Evolutionary conservation across 805 yeast species (phyloP), one percentile per base, ranked within the genome.

Genomic region (Pichia sporocuriosa): DNA sequence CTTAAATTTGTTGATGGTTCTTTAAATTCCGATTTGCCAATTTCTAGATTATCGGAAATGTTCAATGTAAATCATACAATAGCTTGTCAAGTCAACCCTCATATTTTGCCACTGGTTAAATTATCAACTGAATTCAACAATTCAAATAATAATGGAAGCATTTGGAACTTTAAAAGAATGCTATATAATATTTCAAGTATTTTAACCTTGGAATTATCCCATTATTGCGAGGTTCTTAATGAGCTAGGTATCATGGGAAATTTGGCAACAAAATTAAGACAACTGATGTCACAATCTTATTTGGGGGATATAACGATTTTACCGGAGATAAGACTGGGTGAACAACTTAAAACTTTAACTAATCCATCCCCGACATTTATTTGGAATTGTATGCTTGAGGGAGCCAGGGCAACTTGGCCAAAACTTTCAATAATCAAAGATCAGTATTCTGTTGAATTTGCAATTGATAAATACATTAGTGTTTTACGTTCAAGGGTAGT

Each of bases 71-170:
- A 93, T 58, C 96, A 93, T 60, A 89, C 93, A 47, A 88, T 93
- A 52, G 98, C 97, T 0, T 90, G 95, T 35, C 99, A 93, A 59
- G 98, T 93, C 1, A 93, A 93, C 56, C 95, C 97, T 0, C 98
- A 93, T 58, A 95, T 93, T 13, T 85, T 84, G 3, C 98, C 98
- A 0, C 73, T 90, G 38, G 68, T 93, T 52, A 79, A 79, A 50
- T 65, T 79, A 40, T 78, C 88, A 0, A 70, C 80, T 4, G 75
- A 80, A 17, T 75, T 78, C 57, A 30, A 39, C 9, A 43, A 47
- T 21, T 24, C 20, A 6, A n/a, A 35, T 15, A 39, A 31, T 10
- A 79, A 78, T 17, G 88, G 87, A 11, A 85, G 85, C 7, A 17
- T 37, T 12, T 44, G 51, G 44, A 82, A 77, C 46, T 63, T 73